Evolutionary conservation across 106 monocot genomes (phyloP).

Genomic region (Vanilla planifolia): DNA sequence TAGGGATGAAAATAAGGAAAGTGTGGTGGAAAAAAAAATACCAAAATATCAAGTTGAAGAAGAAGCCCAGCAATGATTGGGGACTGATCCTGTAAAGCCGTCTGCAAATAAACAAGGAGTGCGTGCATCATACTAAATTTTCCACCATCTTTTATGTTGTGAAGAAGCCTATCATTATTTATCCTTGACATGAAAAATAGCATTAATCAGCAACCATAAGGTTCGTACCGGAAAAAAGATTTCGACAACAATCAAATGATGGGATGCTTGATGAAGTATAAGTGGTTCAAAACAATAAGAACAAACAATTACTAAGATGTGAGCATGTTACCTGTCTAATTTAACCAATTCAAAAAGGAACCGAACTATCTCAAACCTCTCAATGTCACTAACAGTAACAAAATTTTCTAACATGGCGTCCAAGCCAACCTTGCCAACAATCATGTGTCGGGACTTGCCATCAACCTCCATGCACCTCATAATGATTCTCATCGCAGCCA

Average conservation of each 20-base stretch:
- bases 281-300: too few relatives aligned
- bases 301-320: too few relatives aligned
- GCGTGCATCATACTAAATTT: constrained; percentile 47
- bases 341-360: constrained; percentile 45
- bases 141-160: constrained; percentile 35
- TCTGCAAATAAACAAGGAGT: constrained; percentile 44
- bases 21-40: constrained; percentile 7
- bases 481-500: constrained; percentile 38
- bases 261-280: not conserved
- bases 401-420: constrained; percentile 33
- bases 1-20: too few relatives aligned
- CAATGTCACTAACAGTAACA: constrained; percentile 16
- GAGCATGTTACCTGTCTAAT: constrained; percentile 43
- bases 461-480: constrained; percentile 45
- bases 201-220: constrained; percentile 3
- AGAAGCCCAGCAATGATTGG: constrained; percentile 49
- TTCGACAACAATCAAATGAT: not conserved
- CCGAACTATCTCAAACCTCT: constrained; percentile 33
- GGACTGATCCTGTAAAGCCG: constrained; percentile 34
- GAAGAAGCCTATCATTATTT: constrained; percentile 33
- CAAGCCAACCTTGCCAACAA: constrained; percentile 33
- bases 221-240: not conserved
- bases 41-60: constrained; percentile 61
- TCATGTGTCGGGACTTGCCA: constrained; percentile 36
- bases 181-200: constrained; percentile 25